Percentiles rank a stretch among this genome's conserved stretches.
phyloP scores from a whole-genome alignment of 2,329 filamentous ascomycete species.

The Fusarium temperatum region DNA sequence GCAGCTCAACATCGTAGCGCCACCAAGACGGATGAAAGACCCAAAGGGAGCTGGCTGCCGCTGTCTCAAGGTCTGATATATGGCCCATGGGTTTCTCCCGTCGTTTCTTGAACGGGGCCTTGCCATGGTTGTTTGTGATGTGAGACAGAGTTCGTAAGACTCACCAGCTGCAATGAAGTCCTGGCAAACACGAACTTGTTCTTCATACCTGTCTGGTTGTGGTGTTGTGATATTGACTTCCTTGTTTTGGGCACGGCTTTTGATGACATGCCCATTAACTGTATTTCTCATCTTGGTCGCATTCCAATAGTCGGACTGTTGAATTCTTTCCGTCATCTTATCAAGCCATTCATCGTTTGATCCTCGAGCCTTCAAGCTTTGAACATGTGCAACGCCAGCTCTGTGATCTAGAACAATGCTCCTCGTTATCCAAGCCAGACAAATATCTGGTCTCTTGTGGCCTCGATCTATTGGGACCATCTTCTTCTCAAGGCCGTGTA shows the following conservation, averaged over 20 bases:
- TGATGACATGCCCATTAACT: constrained; percentile 23
- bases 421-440: constrained; percentile 78
- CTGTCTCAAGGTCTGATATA: constrained; percentile 75
- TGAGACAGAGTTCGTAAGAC: constrained; percentile 88
- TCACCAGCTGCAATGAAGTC: constrained; percentile 77
- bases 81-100: constrained; percentile 65
- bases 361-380: constrained; percentile 51
- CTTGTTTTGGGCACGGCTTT: background rate
- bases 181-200: constrained; percentile 75
- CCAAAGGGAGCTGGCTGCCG: constrained; percentile 87
- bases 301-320: constrained; percentile 47
- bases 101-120: constrained; percentile 41
- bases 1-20: constrained; percentile 78
- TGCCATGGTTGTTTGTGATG: constrained; percentile 74
- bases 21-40: constrained; percentile 78
- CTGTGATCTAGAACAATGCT: constrained; percentile 82
- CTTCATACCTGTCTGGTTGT: constrained; percentile 64
- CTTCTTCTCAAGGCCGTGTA: constrained; percentile 53
- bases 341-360: constrained; percentile 47
- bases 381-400: constrained; percentile 68
- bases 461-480: constrained; percentile 41
- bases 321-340: constrained; percentile 42
- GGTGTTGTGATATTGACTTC: constrained; percentile 50
- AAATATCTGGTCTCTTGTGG: constrained; percentile 71
- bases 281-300: constrained; percentile 3